Evolutionary conservation across 345 rosid genomes (phyloP).

Genomic region (Acer campestre): DNA sequence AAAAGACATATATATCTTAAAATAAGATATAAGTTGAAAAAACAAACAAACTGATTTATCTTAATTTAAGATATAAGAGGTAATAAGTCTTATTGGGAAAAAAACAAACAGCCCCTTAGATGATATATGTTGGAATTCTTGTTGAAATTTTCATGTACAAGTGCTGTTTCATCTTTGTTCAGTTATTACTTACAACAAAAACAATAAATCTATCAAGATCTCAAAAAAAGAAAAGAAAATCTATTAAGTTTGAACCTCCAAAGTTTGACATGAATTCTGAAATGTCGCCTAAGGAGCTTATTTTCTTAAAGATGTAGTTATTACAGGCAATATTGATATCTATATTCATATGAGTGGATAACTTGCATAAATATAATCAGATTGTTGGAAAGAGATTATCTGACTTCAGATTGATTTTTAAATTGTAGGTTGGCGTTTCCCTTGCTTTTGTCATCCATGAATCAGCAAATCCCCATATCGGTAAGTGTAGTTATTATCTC

Average conservation of each 20-base stretch:
- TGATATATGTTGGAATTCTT: not conserved
- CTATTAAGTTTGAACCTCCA: not conserved
- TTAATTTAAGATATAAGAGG: too few species aligned
- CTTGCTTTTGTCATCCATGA: slow-evolving; percentile 98
- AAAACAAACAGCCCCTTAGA: too few species aligned
- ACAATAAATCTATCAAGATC: not conserved
- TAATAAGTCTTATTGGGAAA: too few species aligned
- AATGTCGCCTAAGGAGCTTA: slow-evolving; percentile 13
- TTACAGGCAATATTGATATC: not conserved
- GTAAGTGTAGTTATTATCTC: slow-evolving; percentile 41
- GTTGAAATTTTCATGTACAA: not conserved
- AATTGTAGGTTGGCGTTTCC: slow-evolving; percentile 82
- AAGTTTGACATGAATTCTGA: not conserved
- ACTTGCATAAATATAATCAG: not conserved
- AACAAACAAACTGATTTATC: too few species aligned
- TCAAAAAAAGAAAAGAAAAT: too few species aligned
- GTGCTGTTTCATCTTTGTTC: not conserved
- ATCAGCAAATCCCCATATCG: slow-evolving; percentile 99
- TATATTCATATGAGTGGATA: not conserved
- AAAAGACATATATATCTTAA: too few species aligned
- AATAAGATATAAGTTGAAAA: too few species aligned
- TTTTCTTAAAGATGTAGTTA: not conserved
- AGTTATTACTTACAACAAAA: not conserved
- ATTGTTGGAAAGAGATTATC: slow-evolving; percentile 1
- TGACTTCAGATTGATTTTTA: slow-evolving; percentile 23